Evolutionary conservation across 2,329 filamentous ascomycete genomes (phyloP).

Genomic region (Botrytis fragariae): DNA sequence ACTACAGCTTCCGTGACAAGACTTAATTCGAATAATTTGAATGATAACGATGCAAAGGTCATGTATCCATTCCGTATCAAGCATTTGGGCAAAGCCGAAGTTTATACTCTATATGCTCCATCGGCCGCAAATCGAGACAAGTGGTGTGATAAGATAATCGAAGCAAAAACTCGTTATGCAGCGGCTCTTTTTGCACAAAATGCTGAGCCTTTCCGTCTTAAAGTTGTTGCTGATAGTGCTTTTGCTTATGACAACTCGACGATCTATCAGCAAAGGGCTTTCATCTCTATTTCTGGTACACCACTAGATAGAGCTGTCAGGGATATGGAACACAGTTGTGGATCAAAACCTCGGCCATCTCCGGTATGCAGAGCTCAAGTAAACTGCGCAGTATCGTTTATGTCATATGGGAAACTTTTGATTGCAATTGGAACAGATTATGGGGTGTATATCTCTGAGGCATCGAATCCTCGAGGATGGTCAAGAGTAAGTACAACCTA

Average conservation of each 20-base stretch:
- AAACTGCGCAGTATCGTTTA: constrained; percentile 91
- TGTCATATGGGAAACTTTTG: constrained; percentile 78
- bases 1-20: constrained; percentile 48
- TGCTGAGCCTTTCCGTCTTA: constrained; percentile 88
- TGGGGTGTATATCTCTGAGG: constrained; percentile 86
- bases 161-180: constrained; percentile 92
- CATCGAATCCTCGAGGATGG: constrained; percentile 89
- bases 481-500: constrained; percentile 62
- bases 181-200: constrained; percentile 87
- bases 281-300: constrained; percentile 82
- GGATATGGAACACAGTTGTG: constrained; percentile 79
- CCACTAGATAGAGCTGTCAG: constrained; percentile 87
- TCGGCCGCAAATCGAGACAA: constrained; percentile 72
- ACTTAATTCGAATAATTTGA: constrained; percentile 44
- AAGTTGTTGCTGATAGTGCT: constrained; percentile 87
- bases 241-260: constrained; percentile 68
- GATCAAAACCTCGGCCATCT: constrained; percentile 64
- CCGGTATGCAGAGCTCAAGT: constrained; percentile 83
- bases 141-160: constrained; percentile 91
- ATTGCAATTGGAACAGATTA: constrained; percentile 94
- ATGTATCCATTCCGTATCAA: constrained; percentile 96
- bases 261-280: constrained; percentile 56
- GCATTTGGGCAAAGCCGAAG: constrained; percentile 82
- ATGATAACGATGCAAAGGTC: constrained; percentile 45
- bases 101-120: constrained; percentile 85